Evolutionary conservation across 495 filamentous ascomycete species (phyloP).

Genomic region (Daldinia grandis): DNA sequence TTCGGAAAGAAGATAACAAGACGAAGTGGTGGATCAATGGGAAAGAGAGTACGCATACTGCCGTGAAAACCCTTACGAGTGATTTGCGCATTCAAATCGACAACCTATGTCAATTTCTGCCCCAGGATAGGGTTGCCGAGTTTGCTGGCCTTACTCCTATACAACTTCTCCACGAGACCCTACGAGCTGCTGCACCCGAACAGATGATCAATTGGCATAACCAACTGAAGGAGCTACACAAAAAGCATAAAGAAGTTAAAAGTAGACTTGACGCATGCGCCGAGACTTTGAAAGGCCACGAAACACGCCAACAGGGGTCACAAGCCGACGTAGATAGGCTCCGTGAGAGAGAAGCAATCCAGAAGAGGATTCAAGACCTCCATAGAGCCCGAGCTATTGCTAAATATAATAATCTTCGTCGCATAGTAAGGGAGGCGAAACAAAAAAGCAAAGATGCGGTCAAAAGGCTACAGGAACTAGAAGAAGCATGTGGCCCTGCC

Average conservation of each 20-base stretch:
- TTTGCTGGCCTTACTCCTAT: constrained; percentile 86
- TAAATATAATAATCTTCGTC: constrained; percentile 62
- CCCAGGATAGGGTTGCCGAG: constrained; percentile 94
- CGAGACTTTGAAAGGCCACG: constrained; percentile 69
- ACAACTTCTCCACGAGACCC: constrained; percentile 86
- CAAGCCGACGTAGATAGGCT: constrained; percentile 85
- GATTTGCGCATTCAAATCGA: constrained; percentile 90
- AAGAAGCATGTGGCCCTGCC: constrained; percentile 71
- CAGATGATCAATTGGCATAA: constrained; percentile 84
- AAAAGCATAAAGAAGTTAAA: constrained; percentile 72
- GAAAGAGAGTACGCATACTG: constrained; percentile 61
- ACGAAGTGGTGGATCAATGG: constrained; percentile 77
- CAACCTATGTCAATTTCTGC: constrained; percentile 97
- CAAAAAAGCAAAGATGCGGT: constrained; percentile 55
- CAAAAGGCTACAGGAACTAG: constrained; percentile 62
- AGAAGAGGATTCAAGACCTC: constrained; percentile 71
- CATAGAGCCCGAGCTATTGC: constrained; percentile 71
- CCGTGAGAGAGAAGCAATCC: constrained; percentile 73
- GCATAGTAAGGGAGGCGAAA: constrained; percentile 56
- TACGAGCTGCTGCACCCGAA: constrained; percentile 82
- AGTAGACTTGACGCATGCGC: constrained; percentile 64
- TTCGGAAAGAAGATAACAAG: constrained; percentile 83
- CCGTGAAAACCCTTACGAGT: constrained; percentile 69
- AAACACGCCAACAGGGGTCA: constrained; percentile 77
- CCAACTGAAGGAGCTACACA: constrained; percentile 72